Conservation (phyloP, 768 basidiomycete genomes). For the Tricholoma hemisulphureum region DNA sequence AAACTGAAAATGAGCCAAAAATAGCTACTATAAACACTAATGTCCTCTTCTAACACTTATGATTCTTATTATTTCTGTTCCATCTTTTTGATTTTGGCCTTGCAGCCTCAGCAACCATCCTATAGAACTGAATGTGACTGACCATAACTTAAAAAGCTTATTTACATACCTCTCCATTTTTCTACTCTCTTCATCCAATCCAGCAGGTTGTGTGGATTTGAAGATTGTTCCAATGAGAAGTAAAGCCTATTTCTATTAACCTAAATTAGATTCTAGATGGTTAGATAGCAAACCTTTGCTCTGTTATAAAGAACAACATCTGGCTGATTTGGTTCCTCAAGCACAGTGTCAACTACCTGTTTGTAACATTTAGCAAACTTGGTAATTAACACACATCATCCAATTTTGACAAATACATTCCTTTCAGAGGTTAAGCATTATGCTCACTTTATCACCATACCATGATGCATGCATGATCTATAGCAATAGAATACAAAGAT, state of each 20-base stretch:
- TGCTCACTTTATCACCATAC: conserved; percentile 95
- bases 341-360: conserved; percentile 81
- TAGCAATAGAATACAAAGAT: neutral
- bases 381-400: neutral
- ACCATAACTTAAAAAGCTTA: neutral
- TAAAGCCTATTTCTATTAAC: conserved; percentile 56
- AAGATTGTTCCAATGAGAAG: conserved; percentile 87
- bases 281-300: conserved; percentile 62
- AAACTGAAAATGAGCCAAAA: no score
- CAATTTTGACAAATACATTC: conserved; percentile 23
- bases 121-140: conserved; percentile 23
- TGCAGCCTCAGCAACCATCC: conserved; percentile 87
- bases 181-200: conserved; percentile 88
- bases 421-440: conserved; percentile 84
- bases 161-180: conserved; percentile 82
- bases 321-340: conserved; percentile 73
- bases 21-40: no score
- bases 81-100: conserved; percentile 67
- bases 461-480: conserved; percentile 95
- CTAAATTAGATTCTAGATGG: neutral
- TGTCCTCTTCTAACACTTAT: no score
- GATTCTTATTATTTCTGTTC: no score
- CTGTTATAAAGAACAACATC: conserved; percentile 75
- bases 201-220: conserved; percentile 81
- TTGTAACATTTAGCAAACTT: conserved; percentile 2